A percentile compares a stretch with the other conserved stretches of the same genome.
These are phyloP conservation scores for Kentomonas sorsogonicus DNA, from an alignment of 208 protist genomes.

Conservation along the genomic window DNA sequence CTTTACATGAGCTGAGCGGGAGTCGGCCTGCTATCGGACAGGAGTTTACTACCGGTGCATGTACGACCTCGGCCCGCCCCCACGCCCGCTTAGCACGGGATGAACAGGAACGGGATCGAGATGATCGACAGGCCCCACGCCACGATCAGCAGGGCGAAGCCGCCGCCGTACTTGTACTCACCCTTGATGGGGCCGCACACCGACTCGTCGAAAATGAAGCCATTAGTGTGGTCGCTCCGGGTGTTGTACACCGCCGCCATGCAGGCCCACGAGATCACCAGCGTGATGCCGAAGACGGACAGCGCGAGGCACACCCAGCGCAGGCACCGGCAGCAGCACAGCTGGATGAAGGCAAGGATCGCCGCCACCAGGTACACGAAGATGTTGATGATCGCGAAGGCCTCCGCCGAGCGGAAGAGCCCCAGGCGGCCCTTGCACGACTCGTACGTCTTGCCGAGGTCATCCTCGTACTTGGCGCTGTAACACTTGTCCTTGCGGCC, in stretches of 20 bases:
- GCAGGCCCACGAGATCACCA: neutral
- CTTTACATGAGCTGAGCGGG: no score
- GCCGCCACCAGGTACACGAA: slow-evolving; percentile 16
- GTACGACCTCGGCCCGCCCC: no score
- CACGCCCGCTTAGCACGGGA: slow-evolving; percentile 46
- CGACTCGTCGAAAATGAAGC: neutral
- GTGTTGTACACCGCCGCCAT: neutral
- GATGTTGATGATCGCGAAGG: slow-evolving; percentile 31
- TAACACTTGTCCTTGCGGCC: slow-evolving; percentile 43
- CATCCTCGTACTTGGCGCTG: slow-evolving; percentile 13
- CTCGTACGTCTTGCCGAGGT: slow-evolving; percentile 3
- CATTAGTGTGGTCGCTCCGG: neutral
- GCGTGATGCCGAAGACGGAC: slow-evolving; percentile 22
- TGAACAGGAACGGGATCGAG: slow-evolving; percentile 33
- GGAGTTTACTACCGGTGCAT: no score
- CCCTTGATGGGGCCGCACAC: neutral
- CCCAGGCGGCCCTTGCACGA: slow-evolving; percentile 19
- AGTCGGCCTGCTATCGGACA: no score
- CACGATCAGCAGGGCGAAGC: slow-evolving; percentile 33
- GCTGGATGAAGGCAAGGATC: slow-evolving; percentile 29
- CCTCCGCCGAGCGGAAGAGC: slow-evolving; percentile 35
- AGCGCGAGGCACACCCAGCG: slow-evolving; percentile 29
- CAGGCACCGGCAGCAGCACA: slow-evolving; percentile 45
- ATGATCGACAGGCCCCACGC: slow-evolving; percentile 40
- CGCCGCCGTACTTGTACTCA: slow-evolving; percentile 37